Evolutionary conservation across 768 basidiomycete genomes (phyloP).

Genomic region (Tephrocybe sp.): DNA sequence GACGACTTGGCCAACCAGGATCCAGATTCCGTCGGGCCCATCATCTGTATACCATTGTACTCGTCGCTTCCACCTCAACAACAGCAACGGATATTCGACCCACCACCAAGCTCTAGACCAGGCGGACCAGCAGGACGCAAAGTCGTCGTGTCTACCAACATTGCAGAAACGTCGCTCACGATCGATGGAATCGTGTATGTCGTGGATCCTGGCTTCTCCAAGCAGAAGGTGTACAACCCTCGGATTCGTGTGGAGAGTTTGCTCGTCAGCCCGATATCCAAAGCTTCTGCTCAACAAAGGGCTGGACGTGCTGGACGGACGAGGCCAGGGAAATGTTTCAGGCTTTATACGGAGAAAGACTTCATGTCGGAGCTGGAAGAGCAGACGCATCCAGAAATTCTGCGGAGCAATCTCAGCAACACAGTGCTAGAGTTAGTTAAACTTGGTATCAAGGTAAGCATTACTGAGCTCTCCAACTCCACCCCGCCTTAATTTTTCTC

Average conservation of each 20-base stretch:
- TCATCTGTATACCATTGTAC: slow-evolving; percentile 90
- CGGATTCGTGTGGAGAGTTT: slow-evolving; percentile 94
- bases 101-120: slow-evolving; percentile 63
- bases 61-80: slow-evolving; percentile 92
- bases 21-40: slow-evolving; percentile 75
- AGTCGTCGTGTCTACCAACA: slow-evolving; percentile 93
- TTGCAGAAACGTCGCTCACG: slow-evolving; percentile 95
- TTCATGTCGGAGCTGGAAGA: slow-evolving; percentile 96
- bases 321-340: slow-evolving; percentile 94
- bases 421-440: slow-evolving; percentile 93
- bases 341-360: slow-evolving; percentile 95
- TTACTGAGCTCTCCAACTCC: slow-evolving; percentile 1
- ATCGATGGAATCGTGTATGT: slow-evolving; percentile 99
- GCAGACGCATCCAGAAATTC: slow-evolving; percentile 96
- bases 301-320: slow-evolving; percentile 97
- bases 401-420: slow-evolving; percentile 90
- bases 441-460: slow-evolving; percentile 76
- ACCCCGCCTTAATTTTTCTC: not conserved
- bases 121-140: slow-evolving; percentile 88
- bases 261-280: slow-evolving; percentile 92
- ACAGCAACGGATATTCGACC: slow-evolving; percentile 96
- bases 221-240: slow-evolving; percentile 98
- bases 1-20: slow-evolving; percentile 77
- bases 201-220: slow-evolving; percentile 95
- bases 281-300: slow-evolving; percentile 93